phyloP scores from a whole-genome alignment of 345 rosid genomes.

The Combretum micranthum region DNA sequence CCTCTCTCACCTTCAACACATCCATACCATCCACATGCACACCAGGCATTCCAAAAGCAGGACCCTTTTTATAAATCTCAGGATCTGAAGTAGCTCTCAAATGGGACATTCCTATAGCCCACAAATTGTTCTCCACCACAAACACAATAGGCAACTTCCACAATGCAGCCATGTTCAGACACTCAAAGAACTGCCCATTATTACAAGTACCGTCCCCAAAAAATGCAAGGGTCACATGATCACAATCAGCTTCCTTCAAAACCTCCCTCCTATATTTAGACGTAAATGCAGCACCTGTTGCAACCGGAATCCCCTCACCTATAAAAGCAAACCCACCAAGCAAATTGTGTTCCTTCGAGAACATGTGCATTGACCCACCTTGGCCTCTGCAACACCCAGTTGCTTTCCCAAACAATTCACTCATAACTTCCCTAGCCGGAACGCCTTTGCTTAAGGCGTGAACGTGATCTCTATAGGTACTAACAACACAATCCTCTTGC shows the following conservation, averaged over 20 bases:
- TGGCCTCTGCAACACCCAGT: constrained; percentile 58
- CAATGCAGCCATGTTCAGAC: constrained; percentile 58
- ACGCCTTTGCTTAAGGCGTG: constrained; percentile 56
- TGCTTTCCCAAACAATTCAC: constrained; percentile 54
- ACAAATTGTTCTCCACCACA: constrained; percentile 61
- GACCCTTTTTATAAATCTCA: constrained; percentile 55
- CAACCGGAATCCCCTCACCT: constrained; percentile 58
- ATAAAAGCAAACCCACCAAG: constrained; percentile 57
- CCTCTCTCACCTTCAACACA: constrained; percentile 55
- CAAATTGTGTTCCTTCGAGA: constrained; percentile 51
- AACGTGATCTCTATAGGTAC: constrained; percentile 48
- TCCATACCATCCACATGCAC: constrained; percentile 62
- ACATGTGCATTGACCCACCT: constrained; percentile 63
- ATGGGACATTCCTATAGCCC: constrained; percentile 67
- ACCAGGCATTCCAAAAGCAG: constrained; percentile 60
- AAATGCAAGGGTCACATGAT: constrained; percentile 43
- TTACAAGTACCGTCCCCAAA: constrained; percentile 58
- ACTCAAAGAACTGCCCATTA: constrained; percentile 62
- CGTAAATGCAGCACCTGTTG: constrained; percentile 54
- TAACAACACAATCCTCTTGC: constrained; percentile 35
- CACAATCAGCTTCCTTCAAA: constrained; percentile 32
- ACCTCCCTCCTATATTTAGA: constrained; percentile 43
- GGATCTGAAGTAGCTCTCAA: constrained; percentile 60
- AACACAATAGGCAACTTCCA: constrained; percentile 57
- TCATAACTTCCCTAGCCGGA: constrained; percentile 53